These are phyloP conservation scores for Carex cristatella DNA, from an alignment of 176 grass and related monocot genomes.

Conservation along the genomic window DNA sequence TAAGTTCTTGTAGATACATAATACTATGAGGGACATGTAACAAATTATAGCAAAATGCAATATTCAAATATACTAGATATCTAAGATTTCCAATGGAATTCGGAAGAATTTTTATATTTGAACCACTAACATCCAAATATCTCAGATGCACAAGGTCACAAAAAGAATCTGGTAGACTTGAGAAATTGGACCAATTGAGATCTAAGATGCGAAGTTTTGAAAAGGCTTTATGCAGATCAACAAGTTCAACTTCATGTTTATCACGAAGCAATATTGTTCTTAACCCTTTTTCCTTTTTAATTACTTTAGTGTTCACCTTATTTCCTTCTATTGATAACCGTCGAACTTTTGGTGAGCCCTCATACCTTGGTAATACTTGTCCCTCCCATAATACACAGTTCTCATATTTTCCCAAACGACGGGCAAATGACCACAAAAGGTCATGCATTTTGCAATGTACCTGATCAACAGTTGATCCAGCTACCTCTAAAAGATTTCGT, in stretches of 20 bases:
- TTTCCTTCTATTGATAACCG: background rate
- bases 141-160: background rate
- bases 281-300: background rate
- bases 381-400: background rate
- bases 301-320: background rate
- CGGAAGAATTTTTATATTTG: background rate
- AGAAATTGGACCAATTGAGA: background rate
- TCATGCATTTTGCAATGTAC: background rate
- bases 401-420: background rate
- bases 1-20: background rate
- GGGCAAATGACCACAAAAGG: background rate
- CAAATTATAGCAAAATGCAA: background rate
- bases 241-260: background rate
- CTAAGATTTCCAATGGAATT: background rate
- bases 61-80: background rate
- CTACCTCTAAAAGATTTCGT: conserved; percentile 28
- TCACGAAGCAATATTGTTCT: background rate
- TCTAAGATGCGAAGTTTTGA: background rate
- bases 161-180: background rate
- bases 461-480: background rate
- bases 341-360: background rate
- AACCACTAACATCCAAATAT: background rate
- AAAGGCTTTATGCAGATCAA: background rate
- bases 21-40: background rate
- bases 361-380: background rate